Evolutionary conservation across 2,329 filamentous ascomycete genomes (phyloP).

Genomic region (Aspergillus fischeri): DNA sequence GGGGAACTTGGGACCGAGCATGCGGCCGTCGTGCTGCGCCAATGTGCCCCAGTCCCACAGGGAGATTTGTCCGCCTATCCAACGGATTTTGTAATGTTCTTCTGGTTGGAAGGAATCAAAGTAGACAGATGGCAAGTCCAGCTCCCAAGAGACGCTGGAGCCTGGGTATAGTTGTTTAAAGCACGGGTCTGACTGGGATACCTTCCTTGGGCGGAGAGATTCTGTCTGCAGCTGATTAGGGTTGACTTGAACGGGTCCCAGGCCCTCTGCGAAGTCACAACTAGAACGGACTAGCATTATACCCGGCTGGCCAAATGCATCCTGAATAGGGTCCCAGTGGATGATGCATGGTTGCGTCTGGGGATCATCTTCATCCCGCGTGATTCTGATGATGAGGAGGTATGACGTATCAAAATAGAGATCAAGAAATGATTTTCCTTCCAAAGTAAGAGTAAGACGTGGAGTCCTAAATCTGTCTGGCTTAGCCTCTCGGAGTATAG

Average conservation of each 20-base stretch:
- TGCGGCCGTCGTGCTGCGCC: background rate
- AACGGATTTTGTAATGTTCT: background rate
- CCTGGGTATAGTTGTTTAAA: background rate
- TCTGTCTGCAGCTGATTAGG: background rate
- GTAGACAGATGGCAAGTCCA: background rate
- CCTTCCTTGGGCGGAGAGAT: background rate
- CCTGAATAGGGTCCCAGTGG: slow-evolving; percentile 2
- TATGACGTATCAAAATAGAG: background rate
- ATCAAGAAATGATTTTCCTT: background rate
- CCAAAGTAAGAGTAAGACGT: background rate
- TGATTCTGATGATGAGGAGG: background rate
- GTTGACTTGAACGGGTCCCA: background rate
- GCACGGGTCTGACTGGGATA: background rate
- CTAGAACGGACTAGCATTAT: background rate
- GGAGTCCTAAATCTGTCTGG: background rate
- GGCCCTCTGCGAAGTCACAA: background rate
- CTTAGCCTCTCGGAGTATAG: background rate
- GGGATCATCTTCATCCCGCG: slow-evolving; percentile 2
- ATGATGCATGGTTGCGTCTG: slow-evolving; percentile 3
- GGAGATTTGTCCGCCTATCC: background rate
- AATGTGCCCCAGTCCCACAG: background rate
- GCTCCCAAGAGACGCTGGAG: background rate
- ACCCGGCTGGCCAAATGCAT: background rate
- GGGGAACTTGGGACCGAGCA: background rate
- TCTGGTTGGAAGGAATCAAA: background rate